These are phyloP conservation scores for Lentinula aciculospora DNA, from an alignment of 768 basidiomycete genomes.

Conservation along the genomic window DNA sequence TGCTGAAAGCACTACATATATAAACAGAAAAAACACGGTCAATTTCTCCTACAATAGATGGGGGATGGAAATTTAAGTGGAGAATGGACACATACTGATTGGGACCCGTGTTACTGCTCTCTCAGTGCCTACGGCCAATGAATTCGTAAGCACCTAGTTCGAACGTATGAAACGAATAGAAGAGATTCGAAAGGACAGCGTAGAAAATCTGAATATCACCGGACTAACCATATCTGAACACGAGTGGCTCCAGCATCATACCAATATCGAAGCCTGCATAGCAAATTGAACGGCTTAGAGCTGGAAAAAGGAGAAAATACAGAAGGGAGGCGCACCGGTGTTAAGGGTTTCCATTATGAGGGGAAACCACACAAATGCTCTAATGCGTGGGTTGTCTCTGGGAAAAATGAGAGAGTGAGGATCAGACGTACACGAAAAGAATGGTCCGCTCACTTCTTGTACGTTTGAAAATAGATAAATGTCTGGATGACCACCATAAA, in stretches of 20 bases:
- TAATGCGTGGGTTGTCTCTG: slow-evolving; percentile 28
- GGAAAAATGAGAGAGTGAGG: background rate
- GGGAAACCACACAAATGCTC: slow-evolving; percentile 20
- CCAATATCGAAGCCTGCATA: background rate
- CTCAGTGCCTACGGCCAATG: background rate
- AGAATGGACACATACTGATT: background rate
- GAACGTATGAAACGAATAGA: background rate
- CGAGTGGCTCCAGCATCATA: slow-evolving; percentile 2
- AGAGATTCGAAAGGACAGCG: no score
- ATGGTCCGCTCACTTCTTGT: slow-evolving; percentile 20
- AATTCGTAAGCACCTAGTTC: background rate
- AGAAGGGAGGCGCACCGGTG: background rate
- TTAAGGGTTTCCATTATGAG: background rate
- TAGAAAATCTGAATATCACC: no score
- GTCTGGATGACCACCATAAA: slow-evolving; percentile 12
- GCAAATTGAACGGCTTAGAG: background rate
- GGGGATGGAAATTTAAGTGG: background rate
- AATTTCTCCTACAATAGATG: background rate
- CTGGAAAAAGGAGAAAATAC: background rate
- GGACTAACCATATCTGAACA: slow-evolving; percentile 4
- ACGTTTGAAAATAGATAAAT: slow-evolving; percentile 30
- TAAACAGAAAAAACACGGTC: background rate
- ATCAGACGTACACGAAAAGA: background rate
- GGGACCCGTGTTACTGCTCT: background rate
- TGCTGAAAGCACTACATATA: background rate